Base-by-base conservation (phyloP, 768 basidiomycete species). In the Kwoniella pini region DNA sequence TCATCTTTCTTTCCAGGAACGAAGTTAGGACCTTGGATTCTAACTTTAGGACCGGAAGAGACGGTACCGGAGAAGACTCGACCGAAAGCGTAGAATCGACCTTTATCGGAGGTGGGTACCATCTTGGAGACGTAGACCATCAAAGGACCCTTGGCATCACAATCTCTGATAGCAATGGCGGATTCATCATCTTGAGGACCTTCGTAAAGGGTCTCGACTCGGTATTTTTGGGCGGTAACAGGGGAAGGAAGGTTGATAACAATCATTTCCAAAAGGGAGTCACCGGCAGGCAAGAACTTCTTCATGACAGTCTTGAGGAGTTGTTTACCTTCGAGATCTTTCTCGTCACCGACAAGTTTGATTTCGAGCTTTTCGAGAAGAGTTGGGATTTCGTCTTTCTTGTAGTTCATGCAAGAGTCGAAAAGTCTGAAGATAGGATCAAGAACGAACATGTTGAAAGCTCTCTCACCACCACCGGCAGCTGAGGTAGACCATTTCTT, bases 101-200 rank as follows among this genome's bases (percentile, higher is more conserved):
- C 96, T 83, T 98, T 98, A 81, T 99, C 96, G 70, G 96, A 96
- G 40, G 96, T 97, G 65, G 96, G 96, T 74, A 98, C 96, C 96
- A 99, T 98, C 87, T 98, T 98, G 70, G 96, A 98, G 82, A 99
- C 84, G 82, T 99, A 99, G 66, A 95, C 86, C 77, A 98, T 93
- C 64, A 99, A 88, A 67, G 96, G 96, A 53, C 87, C 96, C 44
- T 87, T 88, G 79, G 96, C 89, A 82, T 98, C 91, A 79, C 96
- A 99, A 80, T 98, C 94, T 54, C 96, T 88, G 83, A 99, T 94
- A 82, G 87, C 91, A 70, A 98, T 91, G 70, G 96, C 96, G 62
- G 91, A 96, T 81, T 99, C 96, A 77, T 99, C 96, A 81, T 99
- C 96, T 92, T 97, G 92, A 74, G 96, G 96, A 79, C 96, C 96